Evolutionary conservation across 345 rosid species (phyloP), one percentile per base, ranked within the genome.

Genomic region (Moringa oleifera): DNA sequence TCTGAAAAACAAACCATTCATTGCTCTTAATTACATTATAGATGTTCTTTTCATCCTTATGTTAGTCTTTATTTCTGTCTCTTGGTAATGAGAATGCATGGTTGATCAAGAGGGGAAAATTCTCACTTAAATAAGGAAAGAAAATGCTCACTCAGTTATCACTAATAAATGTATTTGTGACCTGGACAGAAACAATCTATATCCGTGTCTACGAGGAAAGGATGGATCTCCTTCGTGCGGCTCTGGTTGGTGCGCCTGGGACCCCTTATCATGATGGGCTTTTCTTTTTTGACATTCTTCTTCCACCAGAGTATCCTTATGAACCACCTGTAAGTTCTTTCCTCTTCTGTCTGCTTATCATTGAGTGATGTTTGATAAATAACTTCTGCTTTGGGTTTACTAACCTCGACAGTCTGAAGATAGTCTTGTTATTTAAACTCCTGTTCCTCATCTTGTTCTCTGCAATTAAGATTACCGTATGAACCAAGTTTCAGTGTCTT

Each of bases 221-320:
- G 83, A 85, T 88, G 77, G 96, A 90, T 78, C 92, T 94, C 52
- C 51, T 94, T 28, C 83, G 89, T 51, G 95, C 96, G 61, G 96
- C 87, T 61, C 68, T 94, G 31, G 79, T 90, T 50, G 99, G 99
- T 62, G 82, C 89, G 33, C 79, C 87, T 49, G 96, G 95, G 57
- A 94, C 96, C 24, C 99, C 97, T 7, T 94, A 94, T 75, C 90
- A 90, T 1, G 85, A 94, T 7, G 99, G 97, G 22, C 84, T 94
- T 15, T 94, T 90, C 89, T 88, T 94, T 65, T 94, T 94, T 36
- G 99, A 94, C 76, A 79, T 94, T 49, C 73, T 81, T 64, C 85
- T 94, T 63, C 95, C 97, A 18, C 80, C 92, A 10, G 90, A 85
- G 51, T 94, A 86, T 79, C 99, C 99, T 23, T 64, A 79, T 31